Evolutionary conservation across 2,329 filamentous ascomycete species (phyloP).

Genomic region (Penicillium sp.): DNA sequence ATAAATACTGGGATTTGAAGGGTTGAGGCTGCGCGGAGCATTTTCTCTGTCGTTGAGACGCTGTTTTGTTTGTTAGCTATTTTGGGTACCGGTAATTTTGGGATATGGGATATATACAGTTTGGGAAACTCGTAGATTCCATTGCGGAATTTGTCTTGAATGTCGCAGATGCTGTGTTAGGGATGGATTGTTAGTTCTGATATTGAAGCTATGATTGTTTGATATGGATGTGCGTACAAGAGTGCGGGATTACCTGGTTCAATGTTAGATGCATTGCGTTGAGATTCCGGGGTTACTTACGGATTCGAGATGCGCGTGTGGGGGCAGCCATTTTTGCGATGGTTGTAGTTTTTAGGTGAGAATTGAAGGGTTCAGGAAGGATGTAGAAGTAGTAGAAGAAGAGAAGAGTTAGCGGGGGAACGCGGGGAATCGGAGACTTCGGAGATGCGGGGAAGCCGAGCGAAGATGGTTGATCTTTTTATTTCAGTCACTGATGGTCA

Average conservation of each 20-base stretch:
- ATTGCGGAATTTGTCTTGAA: slow-evolving; percentile 85
- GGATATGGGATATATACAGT: slow-evolving; percentile 54
- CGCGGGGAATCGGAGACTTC: slow-evolving; percentile 9
- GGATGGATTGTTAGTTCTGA: not conserved
- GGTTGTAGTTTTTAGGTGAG: not conserved
- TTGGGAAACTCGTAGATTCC: slow-evolving; percentile 83
- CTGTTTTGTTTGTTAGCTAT: slow-evolving; percentile 38
- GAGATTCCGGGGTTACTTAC: slow-evolving; percentile 17
- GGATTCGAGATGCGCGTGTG: slow-evolving; percentile 23
- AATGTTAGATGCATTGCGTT: slow-evolving; percentile 2
- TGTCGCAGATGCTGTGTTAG: slow-evolving; percentile 73
- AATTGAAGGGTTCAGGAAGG: not conserved
- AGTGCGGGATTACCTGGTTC: slow-evolving; percentile 45
- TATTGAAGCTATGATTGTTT: not conserved
- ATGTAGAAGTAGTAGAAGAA: not conserved
- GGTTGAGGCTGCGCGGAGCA: slow-evolving; percentile 57
- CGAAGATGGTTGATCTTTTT: slow-evolving; percentile 1
- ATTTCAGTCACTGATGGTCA: not conserved
- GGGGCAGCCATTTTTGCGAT: slow-evolving; percentile 8
- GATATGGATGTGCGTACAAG: slow-evolving; percentile 37
- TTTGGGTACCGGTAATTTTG: not conserved
- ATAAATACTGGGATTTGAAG: slow-evolving; percentile 71
- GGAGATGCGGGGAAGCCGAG: slow-evolving; percentile 22
- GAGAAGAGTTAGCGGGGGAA: not conserved
- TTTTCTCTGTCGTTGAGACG: slow-evolving; percentile 65